Conservation (phyloP, 129 eudicot species). For the Saposhnikovia divaricata region DNA sequence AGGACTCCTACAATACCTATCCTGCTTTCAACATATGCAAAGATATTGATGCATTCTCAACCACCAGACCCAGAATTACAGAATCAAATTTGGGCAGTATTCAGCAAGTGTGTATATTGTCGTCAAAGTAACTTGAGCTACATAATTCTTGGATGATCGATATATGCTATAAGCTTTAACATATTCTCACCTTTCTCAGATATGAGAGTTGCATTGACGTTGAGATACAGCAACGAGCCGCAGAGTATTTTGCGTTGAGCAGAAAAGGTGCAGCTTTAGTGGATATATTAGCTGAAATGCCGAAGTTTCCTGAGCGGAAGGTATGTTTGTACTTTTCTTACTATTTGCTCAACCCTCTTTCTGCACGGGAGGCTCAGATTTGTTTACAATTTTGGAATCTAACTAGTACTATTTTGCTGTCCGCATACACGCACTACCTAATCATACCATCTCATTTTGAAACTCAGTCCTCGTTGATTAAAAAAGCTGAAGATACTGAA, state of each 20-base stretch:
- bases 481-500: conserved; percentile 90
- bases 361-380: neutral
- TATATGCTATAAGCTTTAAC: conserved; percentile 7
- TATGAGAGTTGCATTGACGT: conserved; percentile 94
- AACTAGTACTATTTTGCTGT: neutral
- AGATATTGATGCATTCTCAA: conserved; percentile 90
- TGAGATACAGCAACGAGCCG: conserved; percentile 97
- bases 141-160: conserved; percentile 3
- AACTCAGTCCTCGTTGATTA: conserved; percentile 73
- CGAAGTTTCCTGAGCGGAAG: conserved; percentile 97
- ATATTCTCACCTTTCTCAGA: conserved; percentile 30
- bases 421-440: neutral
- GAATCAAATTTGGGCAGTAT: conserved; percentile 82
- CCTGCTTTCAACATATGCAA: conserved; percentile 91
- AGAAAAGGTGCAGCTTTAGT: conserved; percentile 79
- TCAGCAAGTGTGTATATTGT: conserved; percentile 55
- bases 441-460: conserved; percentile 1
- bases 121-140: neutral
- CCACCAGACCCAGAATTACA: conserved; percentile 85
- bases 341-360: neutral
- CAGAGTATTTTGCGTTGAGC: conserved; percentile 83
- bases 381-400: neutral
- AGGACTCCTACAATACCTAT: conserved; percentile 86
- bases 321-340: conserved; percentile 23
- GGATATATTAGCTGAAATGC: conserved; percentile 99